Evolutionary conservation across 306 rosid species (phyloP).

Genomic region (Spatholobus suberectus): DNA sequence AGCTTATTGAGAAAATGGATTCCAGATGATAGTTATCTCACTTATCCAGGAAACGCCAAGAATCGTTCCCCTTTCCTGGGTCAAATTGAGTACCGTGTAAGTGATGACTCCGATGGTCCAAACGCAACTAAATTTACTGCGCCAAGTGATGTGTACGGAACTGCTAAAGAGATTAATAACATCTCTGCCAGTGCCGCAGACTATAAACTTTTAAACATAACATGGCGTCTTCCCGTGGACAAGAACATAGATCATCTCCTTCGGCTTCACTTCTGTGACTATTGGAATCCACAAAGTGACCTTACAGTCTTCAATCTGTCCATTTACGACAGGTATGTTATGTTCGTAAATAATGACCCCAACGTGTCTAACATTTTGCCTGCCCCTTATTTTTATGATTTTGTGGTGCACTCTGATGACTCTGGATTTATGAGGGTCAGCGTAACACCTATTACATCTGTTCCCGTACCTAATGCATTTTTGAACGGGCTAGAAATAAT

Average conservation of each 20-base stretch:
- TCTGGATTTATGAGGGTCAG: conserved; percentile 23
- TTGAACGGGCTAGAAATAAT: conserved; percentile 60
- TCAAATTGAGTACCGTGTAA: neutral
- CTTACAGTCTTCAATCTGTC: neutral
- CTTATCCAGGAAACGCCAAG: neutral
- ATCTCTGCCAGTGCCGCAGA: fast-evolving
- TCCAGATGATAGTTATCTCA: conserved; percentile 37
- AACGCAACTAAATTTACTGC: neutral
- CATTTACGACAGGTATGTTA: neutral
- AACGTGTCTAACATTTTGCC: fast-evolving
- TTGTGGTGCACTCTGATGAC: conserved; percentile 47
- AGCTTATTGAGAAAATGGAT: conserved; percentile 44
- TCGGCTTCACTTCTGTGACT: conserved; percentile 52
- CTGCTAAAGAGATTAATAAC: neutral
- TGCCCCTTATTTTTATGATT: conserved; percentile 44
- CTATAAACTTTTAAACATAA: neutral
- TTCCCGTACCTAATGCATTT: neutral
- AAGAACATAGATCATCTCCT: conserved; percentile 37
- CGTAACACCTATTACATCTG: neutral
- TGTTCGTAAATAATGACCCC: fast-evolving
- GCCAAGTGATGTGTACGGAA: conserved; percentile 20
- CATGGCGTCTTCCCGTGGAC: conserved; percentile 48
- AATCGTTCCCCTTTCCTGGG: fast-evolving
- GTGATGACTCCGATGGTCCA: neutral
- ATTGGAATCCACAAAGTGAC: fast-evolving